phyloP scores from a whole-genome alignment of 2,329 filamentous ascomycete species.

The Simplicillium sp. region DNA sequence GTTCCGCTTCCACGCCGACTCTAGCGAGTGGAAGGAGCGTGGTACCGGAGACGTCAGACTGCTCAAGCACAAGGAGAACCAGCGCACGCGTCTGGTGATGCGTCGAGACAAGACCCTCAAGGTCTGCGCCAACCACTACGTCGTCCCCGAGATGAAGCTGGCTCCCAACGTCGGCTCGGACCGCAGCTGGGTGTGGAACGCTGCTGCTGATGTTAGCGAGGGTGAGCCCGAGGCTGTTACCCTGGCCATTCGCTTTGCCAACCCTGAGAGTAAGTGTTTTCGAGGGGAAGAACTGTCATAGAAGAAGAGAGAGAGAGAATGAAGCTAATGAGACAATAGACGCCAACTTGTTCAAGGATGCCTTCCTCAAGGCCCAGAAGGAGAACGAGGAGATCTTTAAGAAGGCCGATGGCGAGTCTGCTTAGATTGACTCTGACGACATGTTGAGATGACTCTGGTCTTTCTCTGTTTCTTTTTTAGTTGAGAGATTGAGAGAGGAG shows the following conservation, averaged over 20 bases:
- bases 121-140: conserved; percentile 99
- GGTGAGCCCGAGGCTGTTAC: conserved; percentile 95
- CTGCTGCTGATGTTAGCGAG: conserved; percentile 93
- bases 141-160: conserved; percentile 98
- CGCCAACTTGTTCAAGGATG: conserved; percentile 94
- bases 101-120: conserved; percentile 99
- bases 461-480: no score
- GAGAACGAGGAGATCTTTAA: conserved; percentile 86
- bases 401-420: conserved; percentile 25
- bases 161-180: conserved; percentile 96
- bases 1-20: conserved; percentile 92
- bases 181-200: conserved; percentile 99
- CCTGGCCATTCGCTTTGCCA: conserved; percentile 93
- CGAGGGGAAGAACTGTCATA: no score
- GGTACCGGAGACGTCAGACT: conserved; percentile 93
- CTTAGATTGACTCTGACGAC: no score
- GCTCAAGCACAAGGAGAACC: conserved; percentile 97
- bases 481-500: no score
- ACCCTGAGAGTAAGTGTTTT: conserved; percentile 75
- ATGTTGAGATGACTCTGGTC: no score
- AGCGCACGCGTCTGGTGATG: conserved; percentile 97
- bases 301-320: conserved; percentile 1
- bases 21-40: conserved; percentile 97
- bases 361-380: conserved; percentile 92
- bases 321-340: conserved; percentile 44